Evolutionary conservation across 192 early-diverging fungal species (phyloP), one percentile per base, ranked within the genome.

Genomic region (Backusella circina): DNA sequence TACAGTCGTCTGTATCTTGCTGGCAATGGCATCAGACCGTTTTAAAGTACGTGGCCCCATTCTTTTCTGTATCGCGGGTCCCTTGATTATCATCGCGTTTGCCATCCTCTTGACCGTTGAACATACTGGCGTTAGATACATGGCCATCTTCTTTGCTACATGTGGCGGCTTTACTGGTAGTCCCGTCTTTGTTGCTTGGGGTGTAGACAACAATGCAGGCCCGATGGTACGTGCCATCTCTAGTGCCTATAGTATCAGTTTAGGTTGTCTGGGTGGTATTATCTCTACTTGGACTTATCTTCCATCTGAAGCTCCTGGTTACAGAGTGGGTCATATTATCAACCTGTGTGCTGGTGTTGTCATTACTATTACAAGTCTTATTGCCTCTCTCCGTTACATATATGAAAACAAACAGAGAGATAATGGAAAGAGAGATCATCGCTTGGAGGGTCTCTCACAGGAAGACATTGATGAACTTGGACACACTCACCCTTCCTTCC

Each of bases 91-190:
- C 12, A 70, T 41, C 13, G 68, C 68, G 21, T 70, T 70, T 26
- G 23, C 38, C 2, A 70, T 70, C 41, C 38, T 70, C 8, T 39
- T 35, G 38, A 70, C 68, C 9, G 68, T 70, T 26, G 68, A 70
- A 39, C 1, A 10, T 26, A 38, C 38, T 28, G 68, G 68, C 21
- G 36, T 23, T 3, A 35, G 37, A 35, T 70, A 70, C 38, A 70
- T 70, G 68, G 68, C 68, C 5, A 70, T 70, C 23, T 70, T 70
- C 36, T 70, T 70, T 70, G 68, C 68, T 41, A 70, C 68, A 9
- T 37, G 68, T 41, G 68, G 68, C 41, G 68, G 35, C 2, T 70
- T 70, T 41, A 70, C 68, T 12, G 68, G 68, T 10, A 70, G 68
- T 37, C 68, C 68, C 3, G n/a, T 70, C 7, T 39, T 70, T 39